Percentiles rank a stretch among this genome's conserved stretches.
These are phyloP conservation scores for Trichoderma simmonsii DNA, from an alignment of 2,329 filamentous ascomycete genomes.

Conservation along the genomic window DNA sequence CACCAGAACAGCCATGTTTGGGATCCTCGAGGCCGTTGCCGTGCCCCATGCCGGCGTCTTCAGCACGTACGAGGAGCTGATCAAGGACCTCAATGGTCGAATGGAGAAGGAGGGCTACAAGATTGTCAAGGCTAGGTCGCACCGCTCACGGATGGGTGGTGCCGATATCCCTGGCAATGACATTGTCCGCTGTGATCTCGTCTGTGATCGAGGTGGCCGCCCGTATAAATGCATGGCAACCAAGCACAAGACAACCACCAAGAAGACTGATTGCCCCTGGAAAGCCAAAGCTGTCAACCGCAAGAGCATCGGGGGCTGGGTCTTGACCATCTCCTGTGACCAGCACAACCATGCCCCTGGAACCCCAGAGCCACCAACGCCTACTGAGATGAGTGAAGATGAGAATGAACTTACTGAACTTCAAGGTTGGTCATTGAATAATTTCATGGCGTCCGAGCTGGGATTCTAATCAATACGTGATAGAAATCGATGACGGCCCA, in stretches of 20 bases:
- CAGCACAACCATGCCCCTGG: conserved; percentile 45
- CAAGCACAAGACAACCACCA: conserved; percentile 45
- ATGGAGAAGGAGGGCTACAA: conserved; percentile 47
- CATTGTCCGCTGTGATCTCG: conserved; percentile 44
- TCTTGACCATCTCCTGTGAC: conserved; percentile 43
- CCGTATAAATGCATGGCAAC: conserved; percentile 44
- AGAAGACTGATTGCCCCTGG: conserved; percentile 47
- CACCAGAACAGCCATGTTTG: conserved; percentile 34
- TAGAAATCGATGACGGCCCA: conserved; percentile 28
- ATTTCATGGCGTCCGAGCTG: not conserved
- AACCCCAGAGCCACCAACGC: conserved; percentile 42
- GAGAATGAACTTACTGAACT: conserved; percentile 30
- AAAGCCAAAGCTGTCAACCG: conserved; percentile 45
- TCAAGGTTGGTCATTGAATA: conserved; percentile 13
- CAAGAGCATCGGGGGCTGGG: conserved; percentile 43
- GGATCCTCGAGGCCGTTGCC: conserved; percentile 40
- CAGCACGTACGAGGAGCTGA: conserved; percentile 41
- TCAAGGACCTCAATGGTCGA: conserved; percentile 38
- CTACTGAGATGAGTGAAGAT: conserved; percentile 34
- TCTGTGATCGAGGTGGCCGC: conserved; percentile 44
- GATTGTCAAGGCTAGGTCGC: conserved; percentile 44
- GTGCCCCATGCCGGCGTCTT: conserved; percentile 38
- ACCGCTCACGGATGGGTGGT: conserved; percentile 41
- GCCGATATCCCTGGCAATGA: conserved; percentile 41
- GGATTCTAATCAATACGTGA: not conserved